These are phyloP conservation scores for Tubosaeta sp. DNA, from an alignment of 768 basidiomycete genomes.

Conservation along the genomic window DNA sequence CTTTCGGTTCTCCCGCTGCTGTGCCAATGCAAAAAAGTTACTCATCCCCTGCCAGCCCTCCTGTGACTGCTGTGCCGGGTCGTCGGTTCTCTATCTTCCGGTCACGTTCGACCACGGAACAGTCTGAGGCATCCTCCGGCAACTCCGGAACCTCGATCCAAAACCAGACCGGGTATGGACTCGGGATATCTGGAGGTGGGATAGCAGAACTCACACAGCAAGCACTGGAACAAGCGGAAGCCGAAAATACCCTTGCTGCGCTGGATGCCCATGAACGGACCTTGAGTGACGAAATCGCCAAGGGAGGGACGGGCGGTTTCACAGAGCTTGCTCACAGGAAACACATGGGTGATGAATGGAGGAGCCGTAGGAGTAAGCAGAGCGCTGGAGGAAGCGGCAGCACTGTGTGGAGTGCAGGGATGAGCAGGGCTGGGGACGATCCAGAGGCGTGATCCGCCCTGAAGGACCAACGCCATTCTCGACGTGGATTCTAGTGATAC, in stretches of 20 bases:
- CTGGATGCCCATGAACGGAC: conserved; percentile 75
- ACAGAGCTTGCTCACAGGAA: conserved; percentile 65
- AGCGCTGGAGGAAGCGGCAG: conserved; percentile 67
- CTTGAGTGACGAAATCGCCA: conserved; percentile 70
- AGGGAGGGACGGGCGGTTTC: conserved; percentile 69
- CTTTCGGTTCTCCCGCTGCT: conserved; percentile 26
- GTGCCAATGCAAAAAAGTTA: conserved; percentile 38
- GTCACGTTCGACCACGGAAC: conserved; percentile 38
- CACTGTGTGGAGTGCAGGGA: conserved; percentile 86
- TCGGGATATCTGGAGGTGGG: conserved; percentile 26
- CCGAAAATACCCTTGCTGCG: conserved; percentile 69
- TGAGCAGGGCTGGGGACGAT: conserved; percentile 58
- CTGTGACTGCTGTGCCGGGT: conserved; percentile 25
- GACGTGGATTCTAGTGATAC: conserved; percentile 19
- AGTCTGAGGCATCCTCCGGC: conserved; percentile 47
- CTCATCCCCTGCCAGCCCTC: conserved; percentile 34
- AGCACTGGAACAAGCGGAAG: conserved; percentile 75
- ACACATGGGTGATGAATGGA: conserved; percentile 45
- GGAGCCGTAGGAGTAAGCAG: conserved; percentile 44
- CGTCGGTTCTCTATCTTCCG: conserved; percentile 74
- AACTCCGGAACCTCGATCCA: conserved; percentile 40
- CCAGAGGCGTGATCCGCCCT: conserved; percentile 28
- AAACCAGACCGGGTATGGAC: conserved; percentile 32
- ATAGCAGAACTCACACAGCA: conserved; percentile 60
- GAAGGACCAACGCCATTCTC: conserved; percentile 1